A percentile compares a stretch with the other conserved stretches of the same genome.
Evolutionary conservation across 306 rosid genomes (phyloP).

Genomic region (Oemleria cerasiformis): DNA sequence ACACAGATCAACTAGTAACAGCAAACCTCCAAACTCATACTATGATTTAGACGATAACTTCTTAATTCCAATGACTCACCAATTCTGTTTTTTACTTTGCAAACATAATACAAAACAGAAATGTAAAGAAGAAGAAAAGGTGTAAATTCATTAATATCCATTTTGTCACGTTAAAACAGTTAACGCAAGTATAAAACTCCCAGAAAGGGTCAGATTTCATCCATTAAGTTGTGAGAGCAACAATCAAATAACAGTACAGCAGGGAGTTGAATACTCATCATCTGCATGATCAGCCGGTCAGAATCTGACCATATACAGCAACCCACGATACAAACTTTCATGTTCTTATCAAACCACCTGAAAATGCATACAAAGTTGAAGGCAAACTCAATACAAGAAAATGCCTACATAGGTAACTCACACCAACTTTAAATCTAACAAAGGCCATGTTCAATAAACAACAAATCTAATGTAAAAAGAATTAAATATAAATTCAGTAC

Average conservation of each 20-base stretch:
- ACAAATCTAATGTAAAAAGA: not conserved
- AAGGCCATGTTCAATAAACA: not conserved
- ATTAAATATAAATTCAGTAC: not conserved
- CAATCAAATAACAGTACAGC: constrained; percentile 3
- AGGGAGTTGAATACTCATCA: constrained; percentile 26
- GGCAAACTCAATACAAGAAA: not conserved
- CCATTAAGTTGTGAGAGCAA: constrained; percentile 24
- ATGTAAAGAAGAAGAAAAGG: not conserved
- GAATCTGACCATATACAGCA: constrained; percentile 31
- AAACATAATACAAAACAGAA: not conserved
- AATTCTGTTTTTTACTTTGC: not conserved
- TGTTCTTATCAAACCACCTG: constrained; percentile 32
- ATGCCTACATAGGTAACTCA: not conserved
- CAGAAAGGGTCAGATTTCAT: constrained; percentile 25
- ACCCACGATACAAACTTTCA: constrained; percentile 21
- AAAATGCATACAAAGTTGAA: not conserved
- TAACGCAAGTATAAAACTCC: constrained; percentile 6
- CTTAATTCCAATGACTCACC: not conserved
- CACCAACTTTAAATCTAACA: not conserved
- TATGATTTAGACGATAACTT: not conserved
- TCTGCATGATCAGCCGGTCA: constrained; percentile 25
- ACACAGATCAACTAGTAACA: not conserved
- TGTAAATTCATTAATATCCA: constrained; percentile 22
- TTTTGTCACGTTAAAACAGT: not conserved
- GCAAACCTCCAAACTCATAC: not conserved